Evolutionary conservation across 106 monocot genomes (phyloP).

Genomic region (Xerophyta viscosa): DNA sequence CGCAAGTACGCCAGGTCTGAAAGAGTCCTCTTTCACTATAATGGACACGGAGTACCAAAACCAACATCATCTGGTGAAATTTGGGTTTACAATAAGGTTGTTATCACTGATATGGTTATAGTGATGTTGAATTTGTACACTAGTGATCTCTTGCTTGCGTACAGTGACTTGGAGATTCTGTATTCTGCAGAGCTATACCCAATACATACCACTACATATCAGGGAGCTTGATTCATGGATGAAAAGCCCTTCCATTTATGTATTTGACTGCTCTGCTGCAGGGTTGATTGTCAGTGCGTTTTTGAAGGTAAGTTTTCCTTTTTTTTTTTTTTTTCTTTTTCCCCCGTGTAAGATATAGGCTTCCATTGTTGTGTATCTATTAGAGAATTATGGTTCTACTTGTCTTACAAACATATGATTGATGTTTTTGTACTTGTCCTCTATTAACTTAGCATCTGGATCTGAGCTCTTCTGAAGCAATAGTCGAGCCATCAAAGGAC

Average conservation of each 20-base stretch:
- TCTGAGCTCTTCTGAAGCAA: slow-evolving; percentile 39
- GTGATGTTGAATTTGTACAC: no score
- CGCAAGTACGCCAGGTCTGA: slow-evolving; percentile 92
- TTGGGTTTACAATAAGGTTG: slow-evolving; percentile 97
- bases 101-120: background rate
- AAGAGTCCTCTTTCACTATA: slow-evolving; percentile 95
- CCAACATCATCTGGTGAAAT: slow-evolving; percentile 96
- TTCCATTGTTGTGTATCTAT: slow-evolving; percentile 13
- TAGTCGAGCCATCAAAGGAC: slow-evolving; percentile 49
- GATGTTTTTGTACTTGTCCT: slow-evolving; percentile 6
- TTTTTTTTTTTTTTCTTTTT: no score
- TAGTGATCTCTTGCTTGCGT: slow-evolving; percentile 2
- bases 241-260: slow-evolving; percentile 94
- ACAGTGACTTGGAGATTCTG: no score
- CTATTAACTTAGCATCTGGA: slow-evolving; percentile 39
- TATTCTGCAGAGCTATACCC: slow-evolving; percentile 79
- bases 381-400: background rate
- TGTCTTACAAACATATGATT: background rate
- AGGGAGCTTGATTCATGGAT: slow-evolving; percentile 95
- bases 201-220: slow-evolving; percentile 88
- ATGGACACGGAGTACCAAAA: slow-evolving; percentile 97
- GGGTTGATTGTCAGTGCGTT: slow-evolving; percentile 86
- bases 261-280: slow-evolving; percentile 97
- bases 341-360: no score
- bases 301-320: slow-evolving; percentile 43